These are phyloP conservation scores for Trichoderma brevicompactum DNA, from an alignment of 2,329 filamentous ascomycete species.

Conservation along the genomic window DNA sequence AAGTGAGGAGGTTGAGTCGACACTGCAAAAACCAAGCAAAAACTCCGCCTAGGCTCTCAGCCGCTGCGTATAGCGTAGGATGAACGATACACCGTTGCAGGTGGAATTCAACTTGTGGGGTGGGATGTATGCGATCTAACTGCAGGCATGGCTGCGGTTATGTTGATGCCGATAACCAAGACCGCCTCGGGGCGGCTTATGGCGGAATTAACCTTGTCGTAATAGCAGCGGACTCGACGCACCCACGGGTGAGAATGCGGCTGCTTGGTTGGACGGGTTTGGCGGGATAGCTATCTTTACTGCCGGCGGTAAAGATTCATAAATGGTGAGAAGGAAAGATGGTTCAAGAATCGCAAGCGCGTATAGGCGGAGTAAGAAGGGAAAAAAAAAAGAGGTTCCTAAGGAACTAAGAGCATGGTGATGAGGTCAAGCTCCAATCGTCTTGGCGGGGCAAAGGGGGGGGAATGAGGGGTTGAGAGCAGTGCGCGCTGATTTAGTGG, in stretches of 20 bases:
- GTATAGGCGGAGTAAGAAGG: not conserved
- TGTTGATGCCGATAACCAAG: not conserved
- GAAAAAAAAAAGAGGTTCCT: slow-evolving; percentile 5
- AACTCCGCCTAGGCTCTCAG: not conserved
- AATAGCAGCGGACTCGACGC: not conserved
- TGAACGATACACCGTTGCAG: not conserved
- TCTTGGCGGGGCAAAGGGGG: slow-evolving; percentile 25
- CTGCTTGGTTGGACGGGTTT: slow-evolving; percentile 7
- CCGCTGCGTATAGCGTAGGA: not conserved
- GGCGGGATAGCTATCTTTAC: not conserved
- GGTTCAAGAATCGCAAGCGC: not conserved
- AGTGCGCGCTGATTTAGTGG: not conserved
- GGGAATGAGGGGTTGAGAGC: slow-evolving; percentile 23
- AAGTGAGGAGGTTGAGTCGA: not conserved
- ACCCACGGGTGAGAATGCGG: slow-evolving; percentile 10
- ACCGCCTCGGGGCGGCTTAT: not conserved
- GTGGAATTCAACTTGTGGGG: slow-evolving; percentile 1
- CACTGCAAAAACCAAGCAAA: not conserved
- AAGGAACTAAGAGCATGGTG: not conserved
- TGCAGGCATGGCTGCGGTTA: slow-evolving; percentile 1
- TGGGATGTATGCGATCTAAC: slow-evolving; percentile 7
- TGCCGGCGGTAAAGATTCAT: not conserved
- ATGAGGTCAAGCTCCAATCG: slow-evolving; percentile 26
- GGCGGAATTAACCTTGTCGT: slow-evolving; percentile 4
- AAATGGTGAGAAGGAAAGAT: not conserved